Evolutionary conservation across 202 grass and related monocot genomes (phyloP), one percentile per base, ranked within the genome.

Genomic region (Thinopyrum obtusiflorum): DNA sequence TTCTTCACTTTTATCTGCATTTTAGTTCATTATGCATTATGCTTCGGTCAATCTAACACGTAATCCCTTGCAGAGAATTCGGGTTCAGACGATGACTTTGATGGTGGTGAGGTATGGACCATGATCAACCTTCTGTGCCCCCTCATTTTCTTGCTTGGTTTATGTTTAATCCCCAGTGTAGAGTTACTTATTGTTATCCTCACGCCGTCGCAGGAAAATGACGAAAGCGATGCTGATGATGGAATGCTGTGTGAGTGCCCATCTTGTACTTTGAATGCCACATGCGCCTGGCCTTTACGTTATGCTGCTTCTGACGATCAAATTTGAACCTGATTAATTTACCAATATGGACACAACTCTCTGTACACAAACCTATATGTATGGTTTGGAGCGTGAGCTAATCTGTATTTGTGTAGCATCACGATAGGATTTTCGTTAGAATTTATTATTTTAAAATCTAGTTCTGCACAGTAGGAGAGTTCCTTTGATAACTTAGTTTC

Each of bases 191-290:
- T 51, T 79, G 46, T 6, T 42, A 21, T 89, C 61, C 55, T 88
- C 6, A 57, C 40, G 20, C 14, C 75, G 37, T 77, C 85, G 63
- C 82, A 93, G 93, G 89, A 9, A 35, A 81, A 89, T 65, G 95
- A 94, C 7, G 91, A 89, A 55, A 91, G 83, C 49, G 88, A 85
- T 82, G 89, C 89, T 31, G 81, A 95, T 35, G 92, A 96, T n/a
- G 90, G 93, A 77, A 89, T 99, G 88, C 92, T 96, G 65, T 96
- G 97, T 99, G 91, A 92, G 97, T 91, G 8, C 53, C 12, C 17
- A 15, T 88, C 86, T 78, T 82, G 5, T 65, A 57, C 63, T 85
- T 85, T 55, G n/a, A 77, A 81, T 80, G 7, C 40, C 40, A 26
- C 32, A 10, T 80, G 21, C 8, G 1, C 35, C 36, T 4, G 12